These are phyloP conservation scores for Nannochloris sp. DNA, from an alignment of 139 green algal species.

Conservation along the genomic window DNA sequence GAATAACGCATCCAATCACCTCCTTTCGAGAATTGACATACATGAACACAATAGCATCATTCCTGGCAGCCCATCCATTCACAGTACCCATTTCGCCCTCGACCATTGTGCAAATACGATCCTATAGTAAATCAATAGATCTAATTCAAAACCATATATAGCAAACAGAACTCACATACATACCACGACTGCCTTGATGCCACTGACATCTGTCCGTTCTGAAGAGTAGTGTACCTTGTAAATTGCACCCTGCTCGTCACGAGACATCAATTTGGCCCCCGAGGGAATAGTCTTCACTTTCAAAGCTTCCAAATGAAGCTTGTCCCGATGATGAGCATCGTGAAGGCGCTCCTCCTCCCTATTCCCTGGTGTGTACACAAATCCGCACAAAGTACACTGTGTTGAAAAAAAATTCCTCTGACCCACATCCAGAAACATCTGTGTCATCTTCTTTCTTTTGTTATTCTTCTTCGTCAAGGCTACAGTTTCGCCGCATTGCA, in stretches of 20 bases:
- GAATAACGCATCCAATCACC: neutral
- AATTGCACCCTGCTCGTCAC: constrained; percentile 4
- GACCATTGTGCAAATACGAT: neutral
- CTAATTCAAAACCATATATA: neutral
- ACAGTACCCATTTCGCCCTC: neutral
- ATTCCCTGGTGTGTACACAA: constrained; percentile 35
- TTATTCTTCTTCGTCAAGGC: neutral
- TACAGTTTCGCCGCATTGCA: no score
- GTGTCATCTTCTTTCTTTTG: constrained; percentile 7
- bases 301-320: neutral
- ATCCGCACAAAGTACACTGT: constrained; percentile 27
- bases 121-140: neutral
- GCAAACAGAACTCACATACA: constrained; percentile 24
- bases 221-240: constrained; percentile 9
- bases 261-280: neutral
- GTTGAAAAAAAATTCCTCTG: constrained; percentile 34
- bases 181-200: neutral
- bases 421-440: constrained; percentile 36
- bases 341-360: constrained; percentile 33
- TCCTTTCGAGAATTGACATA: neutral
- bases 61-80: neutral
- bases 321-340: constrained; percentile 18
- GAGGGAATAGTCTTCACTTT: constrained; percentile 19
- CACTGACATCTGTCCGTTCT: neutral
- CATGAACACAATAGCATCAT: neutral